phyloP scores from a whole-genome alignment of 805 yeast genomes.

The Spathaspora sp. region DNA sequence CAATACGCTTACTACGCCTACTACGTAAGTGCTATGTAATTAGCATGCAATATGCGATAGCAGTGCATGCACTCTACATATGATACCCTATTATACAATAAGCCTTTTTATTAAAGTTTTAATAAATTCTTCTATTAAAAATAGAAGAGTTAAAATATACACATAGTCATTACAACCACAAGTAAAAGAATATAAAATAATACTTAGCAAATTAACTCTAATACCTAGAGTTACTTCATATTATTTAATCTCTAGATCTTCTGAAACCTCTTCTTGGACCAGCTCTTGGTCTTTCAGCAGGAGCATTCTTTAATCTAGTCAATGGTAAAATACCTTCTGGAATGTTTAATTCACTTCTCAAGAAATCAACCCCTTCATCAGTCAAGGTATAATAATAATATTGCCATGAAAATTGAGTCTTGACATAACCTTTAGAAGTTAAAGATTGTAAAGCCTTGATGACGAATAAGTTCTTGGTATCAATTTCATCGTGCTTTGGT shows the following conservation, averaged over 20 bases:
- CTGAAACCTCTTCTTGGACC: constrained; percentile 34
- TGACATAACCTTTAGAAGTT: constrained; percentile 97
- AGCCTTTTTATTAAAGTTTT: constrained; percentile 1
- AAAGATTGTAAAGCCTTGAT: constrained; percentile 99
- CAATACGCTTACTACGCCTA: too few relatives aligned
- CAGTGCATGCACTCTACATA: too few relatives aligned
- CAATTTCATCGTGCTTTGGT: constrained; percentile 97
- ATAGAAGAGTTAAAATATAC: background rate
- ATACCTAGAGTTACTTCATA: background rate
- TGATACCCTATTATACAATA: background rate
- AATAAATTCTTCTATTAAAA: background rate
- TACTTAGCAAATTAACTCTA: background rate
- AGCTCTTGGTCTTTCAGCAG: constrained; percentile 69
- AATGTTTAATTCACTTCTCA: constrained; percentile 96
- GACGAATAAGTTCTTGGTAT: constrained; percentile 94
- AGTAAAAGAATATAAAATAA: background rate
- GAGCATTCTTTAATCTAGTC: constrained; percentile 93
- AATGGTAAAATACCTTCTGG: constrained; percentile 98
- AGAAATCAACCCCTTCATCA: constrained; percentile 98
- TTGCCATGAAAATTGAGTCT: constrained; percentile 99
- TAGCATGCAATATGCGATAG: too few relatives aligned
- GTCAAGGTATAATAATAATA: constrained; percentile 99
- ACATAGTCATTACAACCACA: constrained; percentile 1
- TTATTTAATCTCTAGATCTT: constrained; percentile 49
- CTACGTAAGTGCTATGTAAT: too few relatives aligned